Conservation (phyloP, 345 rosid genomes). For the Bruguiera sexangula region DNA sequence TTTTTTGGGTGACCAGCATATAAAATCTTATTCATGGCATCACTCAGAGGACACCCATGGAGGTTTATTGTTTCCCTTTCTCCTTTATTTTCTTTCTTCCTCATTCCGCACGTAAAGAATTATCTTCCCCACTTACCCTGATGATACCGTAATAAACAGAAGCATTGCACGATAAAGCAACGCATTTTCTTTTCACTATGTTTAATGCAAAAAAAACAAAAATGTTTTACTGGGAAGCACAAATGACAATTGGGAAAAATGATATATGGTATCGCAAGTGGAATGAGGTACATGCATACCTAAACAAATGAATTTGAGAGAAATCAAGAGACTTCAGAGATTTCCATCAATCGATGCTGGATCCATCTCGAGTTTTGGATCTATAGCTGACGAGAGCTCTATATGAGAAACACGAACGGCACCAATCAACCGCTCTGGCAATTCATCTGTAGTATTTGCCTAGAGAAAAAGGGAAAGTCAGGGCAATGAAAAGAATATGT, state of each 20-base stretch:
- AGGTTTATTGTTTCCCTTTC: no score
- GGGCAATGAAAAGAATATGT: not conserved
- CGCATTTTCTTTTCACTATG: slow-evolving; percentile 3
- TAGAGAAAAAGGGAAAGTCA: slow-evolving; percentile 11
- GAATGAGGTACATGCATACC: slow-evolving; percentile 3
- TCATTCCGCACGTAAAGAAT: no score
- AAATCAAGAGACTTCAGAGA: slow-evolving; percentile 1
- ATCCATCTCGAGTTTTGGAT: slow-evolving; percentile 60
- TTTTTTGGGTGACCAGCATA: no score
- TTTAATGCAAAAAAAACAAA: slow-evolving; percentile 9
- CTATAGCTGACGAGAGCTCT: slow-evolving; percentile 87
- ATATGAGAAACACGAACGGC: slow-evolving; percentile 90
- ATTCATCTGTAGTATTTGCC: slow-evolving; percentile 84
- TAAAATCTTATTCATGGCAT: no score
- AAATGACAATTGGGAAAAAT: slow-evolving; percentile 7
- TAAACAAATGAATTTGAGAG: slow-evolving; percentile 17
- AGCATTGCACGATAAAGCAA: no score
- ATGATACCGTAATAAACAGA: no score
- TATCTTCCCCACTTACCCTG: no score
- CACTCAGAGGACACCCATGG: no score
- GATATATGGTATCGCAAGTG: not conserved
- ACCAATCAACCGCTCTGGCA: slow-evolving; percentile 87
- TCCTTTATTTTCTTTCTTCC: no score
- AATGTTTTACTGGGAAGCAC: not conserved
- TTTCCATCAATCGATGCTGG: slow-evolving; percentile 12